A percentile compares a stretch with the other conserved stretches of the same genome.
Evolutionary conservation across 768 basidiomycete genomes (phyloP).

Genomic region (Tulasnella sp.): DNA sequence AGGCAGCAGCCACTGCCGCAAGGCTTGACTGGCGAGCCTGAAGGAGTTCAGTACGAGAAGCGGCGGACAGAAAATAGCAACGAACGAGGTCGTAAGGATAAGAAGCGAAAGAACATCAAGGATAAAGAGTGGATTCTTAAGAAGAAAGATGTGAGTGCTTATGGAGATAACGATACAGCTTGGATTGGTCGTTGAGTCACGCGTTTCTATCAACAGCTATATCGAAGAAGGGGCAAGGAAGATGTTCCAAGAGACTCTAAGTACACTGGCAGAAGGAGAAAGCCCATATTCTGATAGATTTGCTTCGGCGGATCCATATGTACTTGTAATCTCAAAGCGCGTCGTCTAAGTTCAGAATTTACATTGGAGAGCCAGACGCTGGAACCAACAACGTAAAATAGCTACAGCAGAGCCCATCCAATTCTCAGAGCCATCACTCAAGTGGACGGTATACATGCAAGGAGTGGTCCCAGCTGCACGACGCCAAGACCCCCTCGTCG

Average conservation of each 20-base stretch:
- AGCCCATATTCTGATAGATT: slow-evolving; percentile 55
- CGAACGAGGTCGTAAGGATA: slow-evolving; percentile 45
- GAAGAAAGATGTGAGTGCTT: slow-evolving; percentile 78
- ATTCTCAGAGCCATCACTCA: background rate
- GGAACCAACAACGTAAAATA: too few species aligned
- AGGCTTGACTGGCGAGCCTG: slow-evolving; percentile 60
- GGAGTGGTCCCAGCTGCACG: slow-evolving; percentile 75
- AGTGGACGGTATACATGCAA: slow-evolving; percentile 21
- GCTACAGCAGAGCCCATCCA: too few species aligned
- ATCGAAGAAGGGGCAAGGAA: slow-evolving; percentile 77
- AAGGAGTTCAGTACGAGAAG: slow-evolving; percentile 63
- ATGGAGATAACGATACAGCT: slow-evolving; percentile 19
- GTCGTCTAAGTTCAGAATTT: background rate
- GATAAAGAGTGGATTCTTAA: slow-evolving; percentile 82
- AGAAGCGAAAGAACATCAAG: slow-evolving; percentile 64
- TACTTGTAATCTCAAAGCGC: background rate
- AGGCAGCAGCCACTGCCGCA: slow-evolving; percentile 50
- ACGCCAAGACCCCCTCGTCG: slow-evolving; percentile 79
- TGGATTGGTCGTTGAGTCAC: background rate
- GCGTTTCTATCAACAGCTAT: slow-evolving; percentile 44
- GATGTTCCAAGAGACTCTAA: slow-evolving; percentile 78
- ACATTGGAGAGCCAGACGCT: background rate
- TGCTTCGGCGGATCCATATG: background rate
- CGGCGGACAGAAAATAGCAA: slow-evolving; percentile 55
- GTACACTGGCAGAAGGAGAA: slow-evolving; percentile 88